Percentiles rank a stretch among this genome's conserved stretches.
Evolutionary conservation across 2,329 filamentous ascomycete genomes (phyloP).

Genomic region (Escovopsis sp.): DNA sequence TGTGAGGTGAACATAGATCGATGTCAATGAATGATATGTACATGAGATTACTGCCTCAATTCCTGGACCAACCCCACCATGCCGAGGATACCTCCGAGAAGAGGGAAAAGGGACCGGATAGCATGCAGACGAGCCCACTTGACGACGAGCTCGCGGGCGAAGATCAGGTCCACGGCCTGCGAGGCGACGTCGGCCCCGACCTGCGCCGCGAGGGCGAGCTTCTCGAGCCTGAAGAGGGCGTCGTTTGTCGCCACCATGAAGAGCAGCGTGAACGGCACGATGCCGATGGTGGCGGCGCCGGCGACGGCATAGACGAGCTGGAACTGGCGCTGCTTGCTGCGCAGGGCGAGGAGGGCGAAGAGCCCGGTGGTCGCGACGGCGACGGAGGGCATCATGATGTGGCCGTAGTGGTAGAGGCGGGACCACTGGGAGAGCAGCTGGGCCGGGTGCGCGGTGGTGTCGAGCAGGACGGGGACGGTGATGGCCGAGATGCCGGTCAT

Average conservation of each 20-base stretch:
- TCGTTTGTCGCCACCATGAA: conserved; percentile 4
- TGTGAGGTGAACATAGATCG: too few species aligned
- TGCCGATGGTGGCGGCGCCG: neutral
- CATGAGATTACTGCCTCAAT: neutral
- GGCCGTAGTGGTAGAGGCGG: conserved; percentile 6
- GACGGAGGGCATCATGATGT: conserved; percentile 1
- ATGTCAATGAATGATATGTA: too few species aligned
- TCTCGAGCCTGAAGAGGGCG: neutral
- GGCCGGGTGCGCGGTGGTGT: neutral
- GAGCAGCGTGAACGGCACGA: conserved; percentile 2
- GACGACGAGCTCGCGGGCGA: neutral
- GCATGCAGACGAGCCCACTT: conserved; percentile 4
- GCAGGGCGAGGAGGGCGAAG: neutral
- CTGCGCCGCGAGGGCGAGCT: too few species aligned
- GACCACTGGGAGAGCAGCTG: conserved; percentile 2
- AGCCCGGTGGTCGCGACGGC: neutral
- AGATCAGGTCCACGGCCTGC: neutral
- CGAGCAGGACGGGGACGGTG: conserved; percentile 3
- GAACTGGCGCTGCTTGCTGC: neutral
- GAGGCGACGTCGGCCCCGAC: neutral
- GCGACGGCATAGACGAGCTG: neutral
- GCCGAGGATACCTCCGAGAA: conserved; percentile 1
- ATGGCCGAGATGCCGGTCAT: conserved; percentile 4
- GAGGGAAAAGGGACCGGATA: conserved; percentile 1
- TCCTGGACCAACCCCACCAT: neutral